These are phyloP conservation scores for Phytopythium boreale DNA, from an alignment of 352 stramenopile species.

Conservation along the genomic window DNA sequence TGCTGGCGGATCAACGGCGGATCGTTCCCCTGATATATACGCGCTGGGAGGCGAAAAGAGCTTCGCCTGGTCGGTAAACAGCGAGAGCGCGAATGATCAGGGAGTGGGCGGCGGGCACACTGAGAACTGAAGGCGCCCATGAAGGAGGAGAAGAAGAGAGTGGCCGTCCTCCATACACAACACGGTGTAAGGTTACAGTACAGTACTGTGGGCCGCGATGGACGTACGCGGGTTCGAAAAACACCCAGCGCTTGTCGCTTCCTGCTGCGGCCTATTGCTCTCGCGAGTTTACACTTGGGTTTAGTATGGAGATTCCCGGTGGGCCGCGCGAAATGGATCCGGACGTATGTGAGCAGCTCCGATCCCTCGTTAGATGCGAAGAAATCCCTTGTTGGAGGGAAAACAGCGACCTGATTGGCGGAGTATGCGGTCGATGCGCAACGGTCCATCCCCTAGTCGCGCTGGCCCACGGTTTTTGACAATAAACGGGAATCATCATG, in stretches of 20 bases:
- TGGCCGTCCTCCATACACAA: neutral
- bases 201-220: neutral
- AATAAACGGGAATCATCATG: no score
- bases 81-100: constrained; percentile 4
- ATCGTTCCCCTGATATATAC: no score
- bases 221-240: neutral
- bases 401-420: neutral
- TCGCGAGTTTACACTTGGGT: neutral
- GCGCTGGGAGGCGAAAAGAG: no score
- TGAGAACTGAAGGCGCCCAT: neutral
- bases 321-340: no score
- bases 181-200: no score
- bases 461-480: neutral
- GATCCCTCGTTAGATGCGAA: neutral
- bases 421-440: neutral
- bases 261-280: no score
- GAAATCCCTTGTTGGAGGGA: neutral
- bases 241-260: no score
- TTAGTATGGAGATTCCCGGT: neutral
- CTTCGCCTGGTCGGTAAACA: neutral
- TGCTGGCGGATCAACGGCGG: no score
- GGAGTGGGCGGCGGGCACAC: neutral
- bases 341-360: neutral
- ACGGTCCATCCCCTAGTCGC: neutral
- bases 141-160: neutral